phyloP scores from a whole-genome alignment of 305 asterid species.

The Fraxinus baroniana region DNA sequence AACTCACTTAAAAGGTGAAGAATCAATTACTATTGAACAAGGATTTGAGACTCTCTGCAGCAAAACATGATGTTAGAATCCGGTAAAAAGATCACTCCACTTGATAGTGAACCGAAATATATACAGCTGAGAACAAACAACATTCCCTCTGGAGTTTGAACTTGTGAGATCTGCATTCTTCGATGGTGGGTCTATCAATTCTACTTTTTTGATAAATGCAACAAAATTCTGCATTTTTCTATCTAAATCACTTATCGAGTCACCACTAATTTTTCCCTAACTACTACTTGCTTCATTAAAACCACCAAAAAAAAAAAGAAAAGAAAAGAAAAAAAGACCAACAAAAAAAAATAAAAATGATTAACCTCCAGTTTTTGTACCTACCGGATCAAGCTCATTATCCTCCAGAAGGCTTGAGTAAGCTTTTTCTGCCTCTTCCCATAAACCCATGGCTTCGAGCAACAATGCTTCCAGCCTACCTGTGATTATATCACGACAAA shows the following conservation, averaged over 20 bases:
- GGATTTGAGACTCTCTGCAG: background rate
- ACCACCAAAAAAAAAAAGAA: background rate
- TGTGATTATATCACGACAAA: constrained; percentile 32
- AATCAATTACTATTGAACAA: background rate
- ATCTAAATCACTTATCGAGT: background rate
- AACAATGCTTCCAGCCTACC: constrained; percentile 94
- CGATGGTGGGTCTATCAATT: background rate
- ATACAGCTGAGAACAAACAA: background rate
- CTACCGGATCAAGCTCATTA: constrained; percentile 81
- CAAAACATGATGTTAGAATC: background rate
- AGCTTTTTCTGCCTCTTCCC: constrained; percentile 89
- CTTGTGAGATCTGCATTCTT: background rate
- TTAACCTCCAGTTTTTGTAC: constrained; percentile 14
- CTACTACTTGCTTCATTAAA: background rate
- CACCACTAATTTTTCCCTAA: background rate
- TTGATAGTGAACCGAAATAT: background rate
- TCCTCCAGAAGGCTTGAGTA: constrained; percentile 87
- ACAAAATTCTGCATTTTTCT: background rate
- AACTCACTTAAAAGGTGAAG: background rate
- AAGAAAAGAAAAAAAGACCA: background rate
- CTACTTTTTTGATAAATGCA: background rate
- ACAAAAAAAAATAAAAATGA: background rate
- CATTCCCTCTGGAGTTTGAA: background rate
- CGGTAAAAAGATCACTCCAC: background rate
- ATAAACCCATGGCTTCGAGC: constrained; percentile 88